phyloP scores from a whole-genome alignment of 306 rosid species.

The Canavalia ensiformis region DNA sequence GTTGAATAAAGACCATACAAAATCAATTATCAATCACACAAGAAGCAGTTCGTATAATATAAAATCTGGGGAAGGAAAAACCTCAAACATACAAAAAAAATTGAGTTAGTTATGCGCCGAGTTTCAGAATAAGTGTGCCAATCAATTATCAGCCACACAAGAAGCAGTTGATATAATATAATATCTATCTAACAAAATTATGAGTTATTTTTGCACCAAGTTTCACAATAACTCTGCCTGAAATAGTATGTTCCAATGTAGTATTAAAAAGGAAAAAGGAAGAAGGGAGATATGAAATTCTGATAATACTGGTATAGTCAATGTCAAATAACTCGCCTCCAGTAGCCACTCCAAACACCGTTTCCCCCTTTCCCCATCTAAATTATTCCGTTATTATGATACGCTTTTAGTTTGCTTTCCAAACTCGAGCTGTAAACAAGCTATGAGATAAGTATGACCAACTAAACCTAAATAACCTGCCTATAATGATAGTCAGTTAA shows the following conservation, averaged over 20 bases:
- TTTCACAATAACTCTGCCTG: neutral
- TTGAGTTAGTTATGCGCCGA: neutral
- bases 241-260: neutral
- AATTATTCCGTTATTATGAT: neutral
- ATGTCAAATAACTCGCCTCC: conserved; percentile 1
- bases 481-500: neutral
- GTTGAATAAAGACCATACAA: conserved; percentile 22
- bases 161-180: too few species aligned
- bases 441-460: conserved; percentile 9
- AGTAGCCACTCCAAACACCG: neutral
- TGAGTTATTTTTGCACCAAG: neutral
- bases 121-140: neutral
- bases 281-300: conserved; percentile 10
- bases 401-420: neutral
- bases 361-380: conserved; percentile 18
- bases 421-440: neutral
- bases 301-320: neutral
- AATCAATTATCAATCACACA: conserved; percentile 39
- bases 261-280: neutral
- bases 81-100: neutral
- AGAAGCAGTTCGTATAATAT: conserved; percentile 1
- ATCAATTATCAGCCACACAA: too few species aligned
- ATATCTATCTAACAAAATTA: too few species aligned
- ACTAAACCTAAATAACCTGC: conserved; percentile 23
- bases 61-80: conserved; percentile 11